Evolutionary conservation across 768 basidiomycete genomes (phyloP).

Genomic region (Boletus patriciae): DNA sequence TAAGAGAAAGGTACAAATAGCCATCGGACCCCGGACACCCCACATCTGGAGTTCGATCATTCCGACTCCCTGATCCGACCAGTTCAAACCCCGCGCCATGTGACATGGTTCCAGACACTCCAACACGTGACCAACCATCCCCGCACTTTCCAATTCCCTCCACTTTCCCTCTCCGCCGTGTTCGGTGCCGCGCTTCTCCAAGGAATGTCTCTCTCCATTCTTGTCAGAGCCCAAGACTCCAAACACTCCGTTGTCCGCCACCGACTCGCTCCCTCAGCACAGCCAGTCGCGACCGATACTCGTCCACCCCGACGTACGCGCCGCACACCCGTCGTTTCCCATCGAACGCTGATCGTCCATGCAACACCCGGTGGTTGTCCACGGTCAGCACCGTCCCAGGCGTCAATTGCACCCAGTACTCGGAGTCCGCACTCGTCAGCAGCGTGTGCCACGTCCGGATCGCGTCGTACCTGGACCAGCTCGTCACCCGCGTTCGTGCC

Average conservation of each 20-base stretch:
- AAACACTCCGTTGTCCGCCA: constrained; percentile 50
- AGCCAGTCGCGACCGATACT: constrained; percentile 77
- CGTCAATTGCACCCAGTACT: constrained; percentile 89
- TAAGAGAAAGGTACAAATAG: constrained; percentile 28
- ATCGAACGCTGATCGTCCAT: constrained; percentile 88
- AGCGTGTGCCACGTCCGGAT: constrained; percentile 75
- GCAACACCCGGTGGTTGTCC: constrained; percentile 92
- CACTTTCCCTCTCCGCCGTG: constrained; percentile 12
- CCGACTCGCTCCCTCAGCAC: constrained; percentile 58
- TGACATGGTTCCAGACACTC: constrained; percentile 17
- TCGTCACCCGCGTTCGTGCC: neutral
- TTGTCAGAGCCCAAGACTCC: constrained; percentile 54
- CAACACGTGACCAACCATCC: constrained; percentile 16
- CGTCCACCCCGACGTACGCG: constrained; percentile 90
- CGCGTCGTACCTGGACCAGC: constrained; percentile 65
- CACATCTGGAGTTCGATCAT: constrained; percentile 22
- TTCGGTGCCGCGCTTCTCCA: constrained; percentile 22
- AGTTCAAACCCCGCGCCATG: constrained; percentile 17
- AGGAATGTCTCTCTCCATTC: neutral
- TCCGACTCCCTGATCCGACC: neutral
- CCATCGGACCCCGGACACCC: constrained; percentile 17
- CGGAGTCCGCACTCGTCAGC: constrained; percentile 76
- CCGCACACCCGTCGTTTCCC: constrained; percentile 93
- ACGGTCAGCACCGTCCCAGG: constrained; percentile 91
- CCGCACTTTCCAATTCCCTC: constrained; percentile 25